Evolutionary conservation across 2,329 filamentous ascomycete genomes (phyloP), one percentile per base, ranked within the genome.

Genomic region (Colletotrichum sp.): DNA sequence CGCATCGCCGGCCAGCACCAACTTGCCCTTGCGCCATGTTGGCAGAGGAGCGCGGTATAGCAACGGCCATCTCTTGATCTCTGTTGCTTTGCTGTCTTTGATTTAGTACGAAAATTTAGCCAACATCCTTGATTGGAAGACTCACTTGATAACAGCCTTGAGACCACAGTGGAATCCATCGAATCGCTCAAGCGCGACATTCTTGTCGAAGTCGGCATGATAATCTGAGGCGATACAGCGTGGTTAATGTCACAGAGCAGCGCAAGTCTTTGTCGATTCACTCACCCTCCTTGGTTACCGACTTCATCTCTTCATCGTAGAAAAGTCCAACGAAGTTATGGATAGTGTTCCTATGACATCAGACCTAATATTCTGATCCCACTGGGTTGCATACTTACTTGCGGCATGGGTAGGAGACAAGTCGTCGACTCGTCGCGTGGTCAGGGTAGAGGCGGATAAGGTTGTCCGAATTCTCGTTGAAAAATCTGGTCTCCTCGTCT

Each of bases 1-100:
- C 1, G 85, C 83, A 60, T 86, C 85, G 3, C 85, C 85, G 8
- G 81, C 80, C 8, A 86, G 78, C 4, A 81, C 79, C 71, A 86
- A 66, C 7, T 79, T 80, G 1, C 79, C 83, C 36, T 81, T 83
- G n/a, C 75, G 79, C 84, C 84, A 86, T 4, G 77, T 81, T 2
- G 80, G 72, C 3, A 85, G 73, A 0, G 84, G 84, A 4, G 77
- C 72, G 16, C 83, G 81, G 64, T 83, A 85, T 5, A 85, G 79
- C 6, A 86, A 71, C 6, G 84, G 82, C 82, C 83, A 86, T 55
- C 80, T 79, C 72, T 82, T 84, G 9, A 84, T 80, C 6, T 85
- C 81, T 8, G 79, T 81, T 18, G 84, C 83, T 75, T 85, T 85
- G 44, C 83, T 85, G 66, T 39, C 15, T 15, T 34, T 10, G 24